These are phyloP conservation scores for Castanea crenata DNA, from an alignment of 306 rosid genomes.

Conservation along the genomic window DNA sequence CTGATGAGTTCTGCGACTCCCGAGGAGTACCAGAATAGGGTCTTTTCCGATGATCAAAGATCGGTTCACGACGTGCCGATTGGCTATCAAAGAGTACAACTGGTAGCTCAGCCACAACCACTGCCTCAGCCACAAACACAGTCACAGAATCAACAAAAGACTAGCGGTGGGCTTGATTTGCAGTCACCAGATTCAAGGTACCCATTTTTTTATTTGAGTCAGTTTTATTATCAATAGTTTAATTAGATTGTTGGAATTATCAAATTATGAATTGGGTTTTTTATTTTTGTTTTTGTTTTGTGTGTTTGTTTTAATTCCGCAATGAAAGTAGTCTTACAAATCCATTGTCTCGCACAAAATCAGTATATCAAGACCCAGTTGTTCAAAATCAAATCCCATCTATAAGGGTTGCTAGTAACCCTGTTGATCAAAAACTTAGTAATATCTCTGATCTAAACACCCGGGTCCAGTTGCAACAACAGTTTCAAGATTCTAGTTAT, in stretches of 20 bases:
- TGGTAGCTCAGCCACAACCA: constrained; percentile 49
- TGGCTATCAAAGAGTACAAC: constrained; percentile 51
- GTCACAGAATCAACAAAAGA: constrained; percentile 65
- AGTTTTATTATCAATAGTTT: background rate
- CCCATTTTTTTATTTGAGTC: background rate
- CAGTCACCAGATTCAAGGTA: constrained; percentile 97
- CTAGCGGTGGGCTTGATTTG: constrained; percentile 56
- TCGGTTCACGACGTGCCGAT: constrained; percentile 70
- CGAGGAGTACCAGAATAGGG: constrained; percentile 59
- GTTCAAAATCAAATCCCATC: constrained; percentile 63
- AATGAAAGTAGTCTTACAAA: constrained; percentile 76
- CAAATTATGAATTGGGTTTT: constrained; percentile 31
- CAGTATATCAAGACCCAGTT: constrained; percentile 76
- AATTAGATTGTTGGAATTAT: constrained; percentile 11
- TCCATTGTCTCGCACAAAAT: constrained; percentile 58
- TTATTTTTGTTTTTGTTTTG: constrained; percentile 17
- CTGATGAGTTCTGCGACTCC: constrained; percentile 32
- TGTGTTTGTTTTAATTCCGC: constrained; percentile 36
- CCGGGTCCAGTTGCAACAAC: constrained; percentile 74
- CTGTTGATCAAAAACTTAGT: constrained; percentile 56
- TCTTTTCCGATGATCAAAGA: constrained; percentile 81
- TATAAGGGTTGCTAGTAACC: constrained; percentile 56
- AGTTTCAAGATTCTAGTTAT: constrained; percentile 68
- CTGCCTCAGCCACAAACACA: constrained; percentile 32
- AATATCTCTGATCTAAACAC: constrained; percentile 52